A percentile compares a stretch with the other conserved stretches of the same genome.
Conservation (phyloP, 1,284 basidiomycete genomes). For the Cutaneotrichosporon cavernicola region DNA sequence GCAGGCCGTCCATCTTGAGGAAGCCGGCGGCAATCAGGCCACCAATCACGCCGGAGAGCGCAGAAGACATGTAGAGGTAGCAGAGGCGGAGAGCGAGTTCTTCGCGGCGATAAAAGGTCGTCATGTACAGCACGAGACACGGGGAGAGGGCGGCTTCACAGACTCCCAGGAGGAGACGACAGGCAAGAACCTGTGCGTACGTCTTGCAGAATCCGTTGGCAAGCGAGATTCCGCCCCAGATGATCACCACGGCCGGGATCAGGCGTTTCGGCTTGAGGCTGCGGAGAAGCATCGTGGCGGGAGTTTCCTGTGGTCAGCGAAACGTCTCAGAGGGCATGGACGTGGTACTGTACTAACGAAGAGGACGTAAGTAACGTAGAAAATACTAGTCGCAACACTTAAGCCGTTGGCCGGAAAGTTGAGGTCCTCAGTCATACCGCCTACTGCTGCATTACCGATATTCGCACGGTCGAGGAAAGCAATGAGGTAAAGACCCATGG, state of each 20-base stretch:
- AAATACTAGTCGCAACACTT: conserved; percentile 24
- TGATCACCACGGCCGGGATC: conserved; percentile 26
- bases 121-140: conserved; percentile 30
- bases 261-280: conserved; percentile 28
- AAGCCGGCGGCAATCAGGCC: conserved; percentile 32
- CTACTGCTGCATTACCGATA: conserved; percentile 23
- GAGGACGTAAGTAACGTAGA: conserved; percentile 39
- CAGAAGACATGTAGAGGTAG: conserved; percentile 40
- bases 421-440: conserved; percentile 21
- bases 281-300: conserved; percentile 37
- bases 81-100: conserved; percentile 37
- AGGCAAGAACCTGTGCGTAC: conserved; percentile 30
- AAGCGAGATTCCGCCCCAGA: conserved; percentile 34
- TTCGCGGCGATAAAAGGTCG: conserved; percentile 33
- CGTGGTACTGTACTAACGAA: conserved; percentile 26
- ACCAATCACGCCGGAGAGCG: conserved; percentile 37
- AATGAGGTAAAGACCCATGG: conserved; percentile 21
- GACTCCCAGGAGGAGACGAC: conserved; percentile 35
- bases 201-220: conserved; percentile 24
- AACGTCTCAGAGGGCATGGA: neutral
- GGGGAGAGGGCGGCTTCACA: conserved; percentile 39
- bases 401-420: conserved; percentile 23
- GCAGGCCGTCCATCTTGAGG: conserved; percentile 21
- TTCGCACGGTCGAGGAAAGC: conserved; percentile 21
- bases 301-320: conserved; percentile 25